Conservation (phyloP, 1,139 yeast species). For the Yamadazyma diddensiae region DNA sequence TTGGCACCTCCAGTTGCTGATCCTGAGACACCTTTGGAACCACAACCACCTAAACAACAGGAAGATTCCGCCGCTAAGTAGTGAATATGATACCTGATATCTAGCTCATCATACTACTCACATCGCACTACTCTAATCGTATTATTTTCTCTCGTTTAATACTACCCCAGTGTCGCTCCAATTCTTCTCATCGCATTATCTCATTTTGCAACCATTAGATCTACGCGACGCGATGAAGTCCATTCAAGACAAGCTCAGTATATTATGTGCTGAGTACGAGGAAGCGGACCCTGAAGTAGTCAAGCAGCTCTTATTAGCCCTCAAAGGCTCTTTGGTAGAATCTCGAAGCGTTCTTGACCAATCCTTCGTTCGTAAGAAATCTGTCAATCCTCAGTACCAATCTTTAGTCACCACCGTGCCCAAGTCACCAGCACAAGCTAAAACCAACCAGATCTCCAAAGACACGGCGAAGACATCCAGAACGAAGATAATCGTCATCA, state of each 20-base stretch:
- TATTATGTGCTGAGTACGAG: slow-evolving; percentile 15
- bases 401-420: slow-evolving; percentile 14
- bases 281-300: slow-evolving; percentile 24
- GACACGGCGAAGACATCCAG: slow-evolving; percentile 11
- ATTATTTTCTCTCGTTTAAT: too few relatives aligned
- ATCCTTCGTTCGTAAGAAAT: slow-evolving; percentile 8
- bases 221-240: too few relatives aligned
- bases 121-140: too few relatives aligned
- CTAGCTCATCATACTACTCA: neutral
- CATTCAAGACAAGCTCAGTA: slow-evolving; percentile 12
- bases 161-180: too few relatives aligned
- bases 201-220: too few relatives aligned
- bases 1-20: slow-evolving; percentile 7
- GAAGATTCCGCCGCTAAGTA: neutral
- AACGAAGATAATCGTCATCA: slow-evolving; percentile 15
- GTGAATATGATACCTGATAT: neutral
- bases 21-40: slow-evolving; percentile 4
- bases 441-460: neutral
- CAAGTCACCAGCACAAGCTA: neutral
- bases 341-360: slow-evolving; percentile 28
- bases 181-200: too few relatives aligned
- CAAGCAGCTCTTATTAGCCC: slow-evolving; percentile 33
- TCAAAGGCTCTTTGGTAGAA: slow-evolving; percentile 34
- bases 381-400: slow-evolving; percentile 18
- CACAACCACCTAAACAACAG: neutral